Percentiles rank a stretch among this genome's conserved stretches.
Evolutionary conservation across 495 filamentous ascomycete genomes (phyloP).

Genomic region (Evansstolkia leycettana): DNA sequence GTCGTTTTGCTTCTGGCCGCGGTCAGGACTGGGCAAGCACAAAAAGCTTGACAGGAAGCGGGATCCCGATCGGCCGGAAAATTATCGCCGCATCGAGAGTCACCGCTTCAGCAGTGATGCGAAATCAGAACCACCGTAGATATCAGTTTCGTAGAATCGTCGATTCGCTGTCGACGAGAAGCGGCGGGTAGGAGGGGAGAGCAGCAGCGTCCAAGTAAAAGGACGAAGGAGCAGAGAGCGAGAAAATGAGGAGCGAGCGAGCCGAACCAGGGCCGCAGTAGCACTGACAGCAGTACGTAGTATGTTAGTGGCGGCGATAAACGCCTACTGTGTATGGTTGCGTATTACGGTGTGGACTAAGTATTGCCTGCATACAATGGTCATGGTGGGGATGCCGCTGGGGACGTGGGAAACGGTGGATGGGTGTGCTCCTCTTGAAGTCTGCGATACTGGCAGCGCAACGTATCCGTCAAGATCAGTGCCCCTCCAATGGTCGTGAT

Average conservation of each 20-base stretch:
- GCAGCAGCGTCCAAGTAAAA: too few species aligned
- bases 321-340: too few species aligned
- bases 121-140: neutral
- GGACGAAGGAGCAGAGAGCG: conserved; percentile 7
- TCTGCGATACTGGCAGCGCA: too few species aligned
- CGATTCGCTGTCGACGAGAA: conserved; percentile 1
- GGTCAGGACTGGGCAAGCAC: conserved; percentile 11
- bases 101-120: neutral
- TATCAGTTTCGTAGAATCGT: neutral
- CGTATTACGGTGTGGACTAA: too few species aligned
- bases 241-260: conserved; percentile 5
- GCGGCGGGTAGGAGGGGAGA: conserved; percentile 2
- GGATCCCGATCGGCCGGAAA: conserved; percentile 5
- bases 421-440: too few species aligned
- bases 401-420: too few species aligned
- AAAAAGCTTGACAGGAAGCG: neutral
- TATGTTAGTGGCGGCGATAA: too few species aligned
- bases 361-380: too few species aligned
- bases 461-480: too few species aligned
- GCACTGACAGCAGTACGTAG: too few species aligned
- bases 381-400: too few species aligned
- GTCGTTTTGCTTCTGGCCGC: neutral
- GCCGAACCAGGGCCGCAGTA: neutral
- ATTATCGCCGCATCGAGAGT: conserved; percentile 11
- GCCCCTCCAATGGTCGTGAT: too few species aligned